Evolutionary conservation across 306 rosid species (phyloP).

Genomic region (Rosa lucieae): DNA sequence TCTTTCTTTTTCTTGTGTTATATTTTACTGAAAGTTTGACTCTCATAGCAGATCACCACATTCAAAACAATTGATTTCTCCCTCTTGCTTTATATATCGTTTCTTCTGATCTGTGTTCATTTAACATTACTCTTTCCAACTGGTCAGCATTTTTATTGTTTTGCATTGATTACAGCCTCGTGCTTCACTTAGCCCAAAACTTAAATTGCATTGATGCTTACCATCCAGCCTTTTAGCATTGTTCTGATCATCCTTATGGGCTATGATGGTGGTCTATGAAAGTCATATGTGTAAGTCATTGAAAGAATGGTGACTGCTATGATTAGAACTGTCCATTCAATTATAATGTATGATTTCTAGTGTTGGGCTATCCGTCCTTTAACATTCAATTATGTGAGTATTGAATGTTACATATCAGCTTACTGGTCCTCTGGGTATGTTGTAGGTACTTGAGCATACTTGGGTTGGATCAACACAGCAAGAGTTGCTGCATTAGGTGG

Average conservation of each 20-base stretch:
- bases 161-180: too few species aligned
- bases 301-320: neutral
- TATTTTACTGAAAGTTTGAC: too few species aligned
- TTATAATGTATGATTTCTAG: neutral
- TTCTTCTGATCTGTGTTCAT: too few species aligned
- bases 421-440: conserved; percentile 7
- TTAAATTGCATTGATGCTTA: too few species aligned
- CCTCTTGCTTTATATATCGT: too few species aligned
- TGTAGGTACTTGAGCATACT: conserved; percentile 25
- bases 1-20: too few species aligned
- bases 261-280: neutral
- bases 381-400: neutral
- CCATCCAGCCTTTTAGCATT: neutral
- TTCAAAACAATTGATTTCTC: too few species aligned
- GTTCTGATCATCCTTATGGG: neutral
- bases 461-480: conserved; percentile 14
- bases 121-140: too few species aligned
- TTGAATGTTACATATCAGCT: neutral
- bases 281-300: neutral
- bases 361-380: neutral
- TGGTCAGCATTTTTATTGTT: too few species aligned
- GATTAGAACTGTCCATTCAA: neutral
- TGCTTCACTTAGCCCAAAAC: too few species aligned
- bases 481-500: conserved; percentile 15
- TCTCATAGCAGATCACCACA: too few species aligned